These are phyloP conservation scores for Sugiyamaella xylanicola DNA, from an alignment of 1,139 yeast genomes.

Conservation along the genomic window DNA sequence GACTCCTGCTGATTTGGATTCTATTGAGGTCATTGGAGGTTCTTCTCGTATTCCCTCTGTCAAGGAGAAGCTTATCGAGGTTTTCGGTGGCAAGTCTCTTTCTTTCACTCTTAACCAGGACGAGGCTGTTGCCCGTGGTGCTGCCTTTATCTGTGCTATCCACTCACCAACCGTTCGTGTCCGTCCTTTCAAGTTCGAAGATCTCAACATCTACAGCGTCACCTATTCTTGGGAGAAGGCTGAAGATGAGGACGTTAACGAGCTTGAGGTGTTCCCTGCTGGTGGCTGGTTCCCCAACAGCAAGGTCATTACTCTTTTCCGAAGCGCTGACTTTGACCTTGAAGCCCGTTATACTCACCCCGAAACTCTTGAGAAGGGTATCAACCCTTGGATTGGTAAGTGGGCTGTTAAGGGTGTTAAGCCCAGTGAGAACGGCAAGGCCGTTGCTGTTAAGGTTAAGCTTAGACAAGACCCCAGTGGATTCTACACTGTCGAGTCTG, in stretches of 20 bases:
- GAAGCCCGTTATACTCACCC: slow-evolving; percentile 85
- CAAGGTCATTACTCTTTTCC: slow-evolving; percentile 90
- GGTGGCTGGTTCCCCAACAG: slow-evolving; percentile 94
- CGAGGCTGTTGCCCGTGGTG: slow-evolving; percentile 99
- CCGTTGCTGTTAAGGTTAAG: slow-evolving; percentile 88
- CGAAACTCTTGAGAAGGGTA: slow-evolving; percentile 70
- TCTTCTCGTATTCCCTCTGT: slow-evolving; percentile 96
- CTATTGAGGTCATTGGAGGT: slow-evolving; percentile 96
- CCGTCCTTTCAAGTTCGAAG: slow-evolving; percentile 98
- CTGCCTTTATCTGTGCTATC: slow-evolving; percentile 98
- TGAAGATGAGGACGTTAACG: slow-evolving; percentile 85
- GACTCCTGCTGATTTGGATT: slow-evolving; percentile 72
- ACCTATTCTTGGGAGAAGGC: slow-evolving; percentile 95
- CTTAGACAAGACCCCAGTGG: slow-evolving; percentile 98
- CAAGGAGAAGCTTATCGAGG: slow-evolving; percentile 75
- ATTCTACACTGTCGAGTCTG: slow-evolving; percentile 88
- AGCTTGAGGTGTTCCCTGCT: slow-evolving; percentile 94
- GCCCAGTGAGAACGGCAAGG: slow-evolving; percentile 71
- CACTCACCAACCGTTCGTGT: slow-evolving; percentile 99
- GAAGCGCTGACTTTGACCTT: slow-evolving; percentile 85
- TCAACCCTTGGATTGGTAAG: slow-evolving; percentile 66
- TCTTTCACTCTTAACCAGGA: slow-evolving; percentile 98
- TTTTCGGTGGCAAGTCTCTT: slow-evolving; percentile 84
- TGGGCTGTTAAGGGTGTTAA: slow-evolving; percentile 89
- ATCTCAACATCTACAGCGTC: slow-evolving; percentile 86